Base-by-base conservation (phyloP, 1,284 basidiomycete genomes). In the Ustilago curta region DNA sequence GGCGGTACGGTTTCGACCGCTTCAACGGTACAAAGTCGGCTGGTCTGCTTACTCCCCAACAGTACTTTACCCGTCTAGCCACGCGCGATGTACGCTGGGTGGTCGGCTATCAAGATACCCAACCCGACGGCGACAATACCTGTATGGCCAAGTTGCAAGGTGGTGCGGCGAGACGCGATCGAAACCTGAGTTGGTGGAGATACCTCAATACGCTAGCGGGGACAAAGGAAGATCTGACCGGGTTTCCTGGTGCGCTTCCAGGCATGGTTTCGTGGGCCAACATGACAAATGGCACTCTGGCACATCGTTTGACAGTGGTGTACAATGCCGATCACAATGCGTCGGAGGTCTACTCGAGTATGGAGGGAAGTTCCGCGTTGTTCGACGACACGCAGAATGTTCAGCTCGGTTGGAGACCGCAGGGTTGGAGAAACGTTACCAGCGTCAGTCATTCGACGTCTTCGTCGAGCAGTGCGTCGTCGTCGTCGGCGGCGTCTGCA, bases 81-180 rank as follows among this genome's bases (percentile, higher is more conserved):
- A 60, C 49, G 11, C 70, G 81, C 23, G 83, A 84, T 54, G 69
- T 84, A 3, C 69, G 83, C 45, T 77, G 74, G 76, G 71, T 84
- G 18, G 71, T 84, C 6, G 83, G 81, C 0, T 76, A 77, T 37
- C 65, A 81, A 44, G 83, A 84, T 50, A 69, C 67, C 2, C 21
- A 53, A n/a, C 27, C 67, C 3, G 72, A 68, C 51, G 83, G 83
- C 19, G 83, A 84, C 65, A 73, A 79, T 27, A 75, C 76, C n/a
- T 83, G 83, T 59, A 82, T 82, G 81, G 83, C 82, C 27, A 61
- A 74, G 21, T 66, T 82, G 12, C 82, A 82, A 50, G 83, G 83
- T 25, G 83, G 83, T n/a, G 64, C 44, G 2, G 71, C 76, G 14
- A 68, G 83, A 6, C 68, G 82, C 16, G 79, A 83, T 64, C 79